Conservation (phyloP, 2,329 filamentous ascomycete species). For the Sporothrix mexicana region DNA sequence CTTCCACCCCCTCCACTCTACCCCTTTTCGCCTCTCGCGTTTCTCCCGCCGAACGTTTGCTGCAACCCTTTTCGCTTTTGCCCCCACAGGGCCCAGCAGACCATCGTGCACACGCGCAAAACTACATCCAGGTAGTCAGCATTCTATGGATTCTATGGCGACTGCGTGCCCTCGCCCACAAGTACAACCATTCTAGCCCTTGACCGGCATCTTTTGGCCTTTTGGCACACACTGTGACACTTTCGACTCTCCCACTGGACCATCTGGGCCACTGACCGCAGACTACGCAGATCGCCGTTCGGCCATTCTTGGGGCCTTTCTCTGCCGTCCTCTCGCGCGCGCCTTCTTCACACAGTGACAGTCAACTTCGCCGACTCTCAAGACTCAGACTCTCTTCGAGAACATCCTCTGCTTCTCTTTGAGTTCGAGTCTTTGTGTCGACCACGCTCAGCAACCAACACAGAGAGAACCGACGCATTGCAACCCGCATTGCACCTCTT, state of each 20-base stretch:
- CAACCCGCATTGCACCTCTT: neutral
- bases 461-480: conserved; percentile 20
- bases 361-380: neutral
- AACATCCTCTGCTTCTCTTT: conserved; percentile 22
- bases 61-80: conserved; percentile 21
- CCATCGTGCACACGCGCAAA: neutral
- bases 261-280: neutral
- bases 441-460: conserved; percentile 14
- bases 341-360: neutral
- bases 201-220: conserved; percentile 9
- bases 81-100: conserved; percentile 24
- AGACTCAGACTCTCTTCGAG: neutral
- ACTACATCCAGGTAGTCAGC: no score
- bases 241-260: neutral
- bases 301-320: neutral
- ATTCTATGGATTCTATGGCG: conserved; percentile 22
- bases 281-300: neutral
- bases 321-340: neutral
- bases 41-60: conserved; percentile 6
- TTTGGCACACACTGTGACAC: neutral
- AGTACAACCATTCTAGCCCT: conserved; percentile 7
- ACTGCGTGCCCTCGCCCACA: neutral
- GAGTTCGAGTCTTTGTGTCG: conserved; percentile 20
- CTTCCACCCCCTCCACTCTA: conserved; percentile 18
- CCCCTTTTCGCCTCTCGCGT: conserved; percentile 29